These are phyloP conservation scores for Gloeophyllum trabeum DNA, from an alignment of 768 basidiomycete species.

Conservation along the genomic window DNA sequence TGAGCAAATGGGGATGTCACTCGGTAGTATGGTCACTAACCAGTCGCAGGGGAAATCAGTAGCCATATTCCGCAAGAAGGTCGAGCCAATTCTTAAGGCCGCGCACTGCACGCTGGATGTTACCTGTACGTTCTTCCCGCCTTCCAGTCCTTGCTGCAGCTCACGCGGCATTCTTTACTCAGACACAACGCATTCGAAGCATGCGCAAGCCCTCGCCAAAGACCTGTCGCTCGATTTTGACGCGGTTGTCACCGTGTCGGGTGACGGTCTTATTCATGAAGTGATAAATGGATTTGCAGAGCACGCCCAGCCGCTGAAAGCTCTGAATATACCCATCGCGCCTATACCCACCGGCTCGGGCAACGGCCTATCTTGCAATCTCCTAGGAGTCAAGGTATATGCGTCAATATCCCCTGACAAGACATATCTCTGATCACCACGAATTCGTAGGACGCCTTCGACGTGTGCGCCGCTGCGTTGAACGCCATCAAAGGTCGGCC, in stretches of 20 bases:
- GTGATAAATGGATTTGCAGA: constrained; percentile 73
- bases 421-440: neutral
- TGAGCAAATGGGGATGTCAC: constrained; percentile 23
- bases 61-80: constrained; percentile 37
- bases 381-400: constrained; percentile 55
- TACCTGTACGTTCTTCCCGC: constrained; percentile 33
- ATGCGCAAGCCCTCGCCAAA: constrained; percentile 58
- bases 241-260: constrained; percentile 65
- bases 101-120: constrained; percentile 56
- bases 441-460: constrained; percentile 44
- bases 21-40: constrained; percentile 3
- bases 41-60: constrained; percentile 46
- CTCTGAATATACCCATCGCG: constrained; percentile 58
- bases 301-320: constrained; percentile 45
- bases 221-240: constrained; percentile 50
- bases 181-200: constrained; percentile 56
- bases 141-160: no score
- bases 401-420: neutral
- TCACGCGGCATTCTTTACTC: constrained; percentile 1
- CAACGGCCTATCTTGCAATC: constrained; percentile 64
- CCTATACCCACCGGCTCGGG: constrained; percentile 80
- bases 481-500: constrained; percentile 74
- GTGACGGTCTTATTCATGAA: constrained; percentile 80
- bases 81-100: constrained; percentile 63
- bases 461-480: constrained; percentile 60